Conservation (phyloP, 176 grass and related monocot genomes). For the Juncus inflexus region DNA sequence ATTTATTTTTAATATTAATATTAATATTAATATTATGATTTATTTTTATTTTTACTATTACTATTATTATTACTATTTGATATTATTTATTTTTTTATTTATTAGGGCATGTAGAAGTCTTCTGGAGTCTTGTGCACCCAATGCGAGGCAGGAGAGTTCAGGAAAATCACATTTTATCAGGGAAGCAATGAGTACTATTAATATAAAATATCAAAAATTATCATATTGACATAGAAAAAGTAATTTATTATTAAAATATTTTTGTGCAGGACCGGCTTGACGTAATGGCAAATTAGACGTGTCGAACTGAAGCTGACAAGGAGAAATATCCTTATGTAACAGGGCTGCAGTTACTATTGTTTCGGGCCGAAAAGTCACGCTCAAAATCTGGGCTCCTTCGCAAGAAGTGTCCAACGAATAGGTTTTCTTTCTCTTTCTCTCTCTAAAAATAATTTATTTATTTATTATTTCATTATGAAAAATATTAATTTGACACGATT, state of each 20-base stretch:
- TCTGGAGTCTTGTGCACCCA: constrained; percentile 95
- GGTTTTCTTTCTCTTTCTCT: too few relatives aligned
- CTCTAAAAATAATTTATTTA: too few relatives aligned
- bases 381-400: constrained; percentile 90
- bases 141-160: constrained; percentile 97
- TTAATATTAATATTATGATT: too few relatives aligned
- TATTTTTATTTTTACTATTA: too few relatives aligned
- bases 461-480: too few relatives aligned
- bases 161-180: constrained; percentile 98
- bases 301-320: constrained; percentile 89
- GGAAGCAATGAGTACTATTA: constrained; percentile 22
- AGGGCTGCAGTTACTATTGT: constrained; percentile 82
- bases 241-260: constrained; percentile 37
- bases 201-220: constrained; percentile 53
- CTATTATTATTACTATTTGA: not conserved
- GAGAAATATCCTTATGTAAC: constrained; percentile 79
- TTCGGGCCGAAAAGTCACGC: constrained; percentile 79
- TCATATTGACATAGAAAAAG: not conserved
- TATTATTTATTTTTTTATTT: not conserved
- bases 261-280: too few relatives aligned
- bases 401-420: constrained; percentile 95
- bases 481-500: not conserved
- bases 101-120: constrained; percentile 85
- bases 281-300: constrained; percentile 84
- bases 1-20: too few relatives aligned